Percentiles rank a stretch among this genome's conserved stretches.
phyloP scores from a whole-genome alignment of 805 yeast species.

The Pachysolen tannophilus region DNA sequence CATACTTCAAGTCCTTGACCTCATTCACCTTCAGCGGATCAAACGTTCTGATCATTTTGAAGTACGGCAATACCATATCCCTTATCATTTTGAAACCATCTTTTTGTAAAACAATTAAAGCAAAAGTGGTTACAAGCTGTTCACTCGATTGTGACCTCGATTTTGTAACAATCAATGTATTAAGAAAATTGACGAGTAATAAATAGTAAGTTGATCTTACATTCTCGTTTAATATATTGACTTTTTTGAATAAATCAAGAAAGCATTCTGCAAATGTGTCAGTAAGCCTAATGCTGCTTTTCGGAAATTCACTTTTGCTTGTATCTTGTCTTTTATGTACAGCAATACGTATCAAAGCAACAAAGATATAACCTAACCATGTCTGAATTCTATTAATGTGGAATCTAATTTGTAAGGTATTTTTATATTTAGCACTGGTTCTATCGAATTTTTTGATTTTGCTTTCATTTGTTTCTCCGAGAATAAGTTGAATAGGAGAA shows the following conservation, averaged over 20 bases:
- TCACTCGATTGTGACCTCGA: conserved; percentile 1
- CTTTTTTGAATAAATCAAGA: conserved; percentile 11
- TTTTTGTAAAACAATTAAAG: conserved; percentile 10
- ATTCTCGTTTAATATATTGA: conserved; percentile 15
- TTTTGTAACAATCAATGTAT: conserved; percentile 27
- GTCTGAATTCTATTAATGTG: conserved; percentile 40
- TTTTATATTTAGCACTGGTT: conserved; percentile 54
- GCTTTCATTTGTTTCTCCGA: conserved; percentile 30
- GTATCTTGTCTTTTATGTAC: conserved; percentile 38
- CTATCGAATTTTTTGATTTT: conserved; percentile 29
- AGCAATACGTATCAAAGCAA: conserved; percentile 20
- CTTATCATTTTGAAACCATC: conserved; percentile 11
- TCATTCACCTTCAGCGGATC: conserved; percentile 19
- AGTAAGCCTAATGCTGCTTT: conserved; percentile 18
- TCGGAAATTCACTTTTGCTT: conserved; percentile 17
- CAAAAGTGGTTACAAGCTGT: conserved; percentile 7
- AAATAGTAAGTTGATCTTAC: conserved; percentile 18
- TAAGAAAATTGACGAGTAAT: conserved; percentile 21
- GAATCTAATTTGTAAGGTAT: conserved; percentile 47
- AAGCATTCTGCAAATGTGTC: conserved; percentile 16
- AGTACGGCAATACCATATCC: conserved; percentile 13
- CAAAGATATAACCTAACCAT: conserved; percentile 24
- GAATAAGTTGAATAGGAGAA: conserved; percentile 34
- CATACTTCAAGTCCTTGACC: conserved; percentile 27
- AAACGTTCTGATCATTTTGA: conserved; percentile 15